Conservation (phyloP, 805 yeast genomes). For the Wickerhamia fluorescens region DNA sequence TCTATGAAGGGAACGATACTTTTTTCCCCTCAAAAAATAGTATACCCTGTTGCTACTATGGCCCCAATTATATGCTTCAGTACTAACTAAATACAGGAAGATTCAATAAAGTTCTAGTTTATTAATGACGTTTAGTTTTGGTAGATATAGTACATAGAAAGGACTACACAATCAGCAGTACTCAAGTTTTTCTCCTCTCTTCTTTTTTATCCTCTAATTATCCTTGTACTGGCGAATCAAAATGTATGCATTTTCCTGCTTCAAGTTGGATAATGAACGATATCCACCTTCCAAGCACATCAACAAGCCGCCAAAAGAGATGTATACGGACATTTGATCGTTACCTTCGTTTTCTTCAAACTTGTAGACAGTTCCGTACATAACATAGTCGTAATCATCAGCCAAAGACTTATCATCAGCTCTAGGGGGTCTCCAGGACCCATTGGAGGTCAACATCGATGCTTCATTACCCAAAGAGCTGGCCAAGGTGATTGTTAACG, state of each 20-base stretch:
- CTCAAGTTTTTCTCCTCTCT: too few relatives aligned
- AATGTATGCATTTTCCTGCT: slow-evolving; percentile 90
- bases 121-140: too few relatives aligned
- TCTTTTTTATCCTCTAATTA: slow-evolving; percentile 5
- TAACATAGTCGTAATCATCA: slow-evolving; percentile 95
- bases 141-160: too few relatives aligned
- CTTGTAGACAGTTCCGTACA: slow-evolving; percentile 96
- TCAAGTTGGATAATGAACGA: slow-evolving; percentile 78
- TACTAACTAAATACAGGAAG: too few relatives aligned
- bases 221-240: slow-evolving; percentile 68
- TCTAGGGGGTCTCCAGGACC: slow-evolving; percentile 80
- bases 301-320: slow-evolving; percentile 92
- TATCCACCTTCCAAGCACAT: slow-evolving; percentile 94
- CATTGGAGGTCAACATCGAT: slow-evolving; percentile 41
- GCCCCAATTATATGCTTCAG: too few relatives aligned
- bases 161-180: too few relatives aligned
- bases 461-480: slow-evolving; percentile 54
- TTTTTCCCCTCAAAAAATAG: background rate
- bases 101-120: too few relatives aligned
- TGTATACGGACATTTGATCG: slow-evolving; percentile 77
- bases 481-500: slow-evolving; percentile 81
- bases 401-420: slow-evolving; percentile 81
- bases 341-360: slow-evolving; percentile 75
- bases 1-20: background rate
- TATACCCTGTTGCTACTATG: too few relatives aligned